These are phyloP conservation scores for Cucurbita moschata DNA, from an alignment of 306 rosid genomes.

Conservation along the genomic window DNA sequence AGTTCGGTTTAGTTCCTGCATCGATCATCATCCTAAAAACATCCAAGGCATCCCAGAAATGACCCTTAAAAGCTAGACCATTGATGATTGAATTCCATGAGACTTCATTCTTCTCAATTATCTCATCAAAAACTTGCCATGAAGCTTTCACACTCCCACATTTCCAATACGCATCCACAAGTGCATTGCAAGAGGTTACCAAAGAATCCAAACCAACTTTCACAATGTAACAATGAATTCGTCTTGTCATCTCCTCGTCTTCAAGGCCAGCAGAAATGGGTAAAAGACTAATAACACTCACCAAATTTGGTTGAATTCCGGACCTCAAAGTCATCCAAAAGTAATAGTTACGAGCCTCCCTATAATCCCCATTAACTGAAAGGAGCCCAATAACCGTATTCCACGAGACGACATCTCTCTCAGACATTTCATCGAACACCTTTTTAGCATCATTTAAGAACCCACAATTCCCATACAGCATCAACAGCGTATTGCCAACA, in stretches of 20 bases:
- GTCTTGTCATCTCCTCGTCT: slow-evolving; percentile 30
- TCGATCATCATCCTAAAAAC: slow-evolving; percentile 48
- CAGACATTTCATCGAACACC: slow-evolving; percentile 65
- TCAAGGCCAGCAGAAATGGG: slow-evolving; percentile 47
- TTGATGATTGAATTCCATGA: slow-evolving; percentile 77
- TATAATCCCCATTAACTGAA: slow-evolving; percentile 31
- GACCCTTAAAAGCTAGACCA: slow-evolving; percentile 45
- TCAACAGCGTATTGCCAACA: slow-evolving; percentile 63
- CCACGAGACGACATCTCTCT: slow-evolving; percentile 70
- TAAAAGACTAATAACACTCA: slow-evolving; percentile 41
- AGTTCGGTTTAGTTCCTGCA: slow-evolving; percentile 41
- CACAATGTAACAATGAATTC: slow-evolving; percentile 50
- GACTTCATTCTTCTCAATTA: slow-evolving; percentile 49
- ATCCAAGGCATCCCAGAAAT: slow-evolving; percentile 28
- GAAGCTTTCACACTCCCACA: slow-evolving; percentile 48
- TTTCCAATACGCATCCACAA: slow-evolving; percentile 76
- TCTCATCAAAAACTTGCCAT: slow-evolving; percentile 52
- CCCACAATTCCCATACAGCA: slow-evolving; percentile 47
- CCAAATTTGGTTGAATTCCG: slow-evolving; percentile 40
- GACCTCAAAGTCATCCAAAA: slow-evolving; percentile 26
- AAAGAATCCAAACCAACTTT: slow-evolving; percentile 57
- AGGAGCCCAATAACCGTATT: slow-evolving; percentile 49
- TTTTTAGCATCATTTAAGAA: slow-evolving; percentile 23
- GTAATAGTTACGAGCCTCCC: slow-evolving; percentile 28
- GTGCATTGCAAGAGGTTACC: slow-evolving; percentile 43